phyloP scores from a whole-genome alignment of 352 stramenopile genomes.

The Pythium sukuiense region DNA sequence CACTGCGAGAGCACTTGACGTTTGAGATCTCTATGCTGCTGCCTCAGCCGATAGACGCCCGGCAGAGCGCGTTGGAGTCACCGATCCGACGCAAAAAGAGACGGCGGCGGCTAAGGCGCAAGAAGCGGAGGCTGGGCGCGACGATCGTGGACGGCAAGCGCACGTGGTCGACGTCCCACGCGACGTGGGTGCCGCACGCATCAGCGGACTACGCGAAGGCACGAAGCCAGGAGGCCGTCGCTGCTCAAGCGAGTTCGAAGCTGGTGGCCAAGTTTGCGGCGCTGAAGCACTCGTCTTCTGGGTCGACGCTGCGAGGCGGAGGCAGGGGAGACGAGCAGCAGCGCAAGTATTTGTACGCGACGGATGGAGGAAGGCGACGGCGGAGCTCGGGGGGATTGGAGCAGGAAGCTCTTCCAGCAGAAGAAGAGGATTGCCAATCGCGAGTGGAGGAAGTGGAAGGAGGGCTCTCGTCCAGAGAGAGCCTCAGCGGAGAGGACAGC shows the following conservation, averaged over 20 bases:
- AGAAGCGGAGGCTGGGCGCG: slow-evolving; percentile 25
- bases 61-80: slow-evolving; percentile 52
- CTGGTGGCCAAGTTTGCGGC: slow-evolving; percentile 43
- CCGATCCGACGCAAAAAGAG: slow-evolving; percentile 42
- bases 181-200: slow-evolving; percentile 39
- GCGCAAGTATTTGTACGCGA: slow-evolving; percentile 7
- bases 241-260: slow-evolving; percentile 23
- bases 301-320: not conserved
- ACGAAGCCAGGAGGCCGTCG: slow-evolving; percentile 27
- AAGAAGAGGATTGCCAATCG: too few relatives aligned
- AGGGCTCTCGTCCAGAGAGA: not conserved
- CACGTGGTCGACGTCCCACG: slow-evolving; percentile 38
- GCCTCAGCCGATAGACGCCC: slow-evolving; percentile 43
- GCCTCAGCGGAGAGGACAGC: slow-evolving; percentile 1
- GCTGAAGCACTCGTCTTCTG: slow-evolving; percentile 19
- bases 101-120: slow-evolving; percentile 28
- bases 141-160: slow-evolving; percentile 22
- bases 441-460: too few relatives aligned
- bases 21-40: slow-evolving; percentile 70
- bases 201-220: slow-evolving; percentile 50
- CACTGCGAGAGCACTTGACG: slow-evolving; percentile 50
- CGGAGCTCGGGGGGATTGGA: too few relatives aligned
- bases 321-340: not conserved
- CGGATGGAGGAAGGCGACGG: not conserved
- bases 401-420: too few relatives aligned